These are phyloP conservation scores for Serpula lacrymans DNA, from an alignment of 768 basidiomycete genomes.

Conservation along the genomic window DNA sequence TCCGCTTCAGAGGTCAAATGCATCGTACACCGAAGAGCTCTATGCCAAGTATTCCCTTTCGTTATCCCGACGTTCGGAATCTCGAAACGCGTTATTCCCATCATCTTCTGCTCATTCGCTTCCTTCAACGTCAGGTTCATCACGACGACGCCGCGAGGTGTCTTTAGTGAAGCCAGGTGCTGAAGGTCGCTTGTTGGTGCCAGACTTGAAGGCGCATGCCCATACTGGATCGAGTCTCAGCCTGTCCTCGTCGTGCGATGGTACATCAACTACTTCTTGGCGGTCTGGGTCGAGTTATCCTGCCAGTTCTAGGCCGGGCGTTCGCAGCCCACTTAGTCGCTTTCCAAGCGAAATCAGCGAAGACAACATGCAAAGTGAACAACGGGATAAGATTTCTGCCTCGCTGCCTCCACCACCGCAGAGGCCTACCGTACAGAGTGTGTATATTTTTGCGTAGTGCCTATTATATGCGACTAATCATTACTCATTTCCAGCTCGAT, in stretches of 20 bases:
- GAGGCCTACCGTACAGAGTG: constrained; percentile 53
- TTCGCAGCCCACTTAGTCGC: constrained; percentile 37
- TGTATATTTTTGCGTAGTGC: constrained; percentile 18
- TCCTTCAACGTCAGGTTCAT: constrained; percentile 32
- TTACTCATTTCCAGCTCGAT: constrained; percentile 43
- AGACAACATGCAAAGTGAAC: constrained; percentile 27
- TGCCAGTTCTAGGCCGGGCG: constrained; percentile 15
- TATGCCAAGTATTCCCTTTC: constrained; percentile 54
- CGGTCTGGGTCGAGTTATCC: constrained; percentile 11
- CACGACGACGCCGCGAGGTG: constrained; percentile 44
- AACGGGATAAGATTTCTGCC: constrained; percentile 17
- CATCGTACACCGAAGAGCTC: constrained; percentile 42
- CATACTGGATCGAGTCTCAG: constrained; percentile 34
- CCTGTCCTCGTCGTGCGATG: constrained; percentile 17
- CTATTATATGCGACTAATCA: background rate
- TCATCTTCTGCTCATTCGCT: constrained; percentile 33
- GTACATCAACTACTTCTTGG: constrained; percentile 11
- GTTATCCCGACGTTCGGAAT: constrained; percentile 53
- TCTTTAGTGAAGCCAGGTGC: constrained; percentile 56
- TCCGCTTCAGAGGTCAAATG: constrained; percentile 24
- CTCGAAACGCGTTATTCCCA: constrained; percentile 39
- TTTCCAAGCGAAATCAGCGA: constrained; percentile 38
- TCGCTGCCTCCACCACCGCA: constrained; percentile 22
- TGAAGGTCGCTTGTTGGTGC: constrained; percentile 62
- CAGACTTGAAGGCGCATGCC: constrained; percentile 33